Conservation (phyloP, 169 alveolate genomes). For the Cryptosporidium xiaoi region DNA sequence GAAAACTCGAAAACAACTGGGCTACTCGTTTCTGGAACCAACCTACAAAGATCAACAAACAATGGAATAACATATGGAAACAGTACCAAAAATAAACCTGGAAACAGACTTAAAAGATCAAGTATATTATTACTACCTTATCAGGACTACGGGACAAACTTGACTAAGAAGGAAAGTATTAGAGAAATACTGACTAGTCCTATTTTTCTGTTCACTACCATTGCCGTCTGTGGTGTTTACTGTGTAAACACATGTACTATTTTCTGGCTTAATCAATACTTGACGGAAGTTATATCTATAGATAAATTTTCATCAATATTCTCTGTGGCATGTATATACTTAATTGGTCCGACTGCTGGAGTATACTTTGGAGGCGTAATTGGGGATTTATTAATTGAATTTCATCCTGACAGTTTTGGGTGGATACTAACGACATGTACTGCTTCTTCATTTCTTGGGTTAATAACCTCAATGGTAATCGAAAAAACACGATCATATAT, state of each 20-base stretch:
- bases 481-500: conserved; percentile 18
- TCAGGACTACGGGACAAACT: neutral
- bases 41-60: conserved; percentile 34
- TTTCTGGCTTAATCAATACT: conserved; percentile 71
- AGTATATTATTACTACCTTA: conserved; percentile 56
- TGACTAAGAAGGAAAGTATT: conserved; percentile 15
- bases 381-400: conserved; percentile 51
- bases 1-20: conserved; percentile 65
- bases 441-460: conserved; percentile 32
- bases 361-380: conserved; percentile 62
- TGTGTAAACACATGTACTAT: conserved; percentile 44
- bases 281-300: conserved; percentile 23
- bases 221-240: conserved; percentile 65
- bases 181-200: conserved; percentile 55
- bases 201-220: conserved; percentile 44
- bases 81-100: neutral
- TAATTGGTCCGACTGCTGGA: conserved; percentile 64
- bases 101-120: conserved; percentile 40
- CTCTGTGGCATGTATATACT: conserved; percentile 62
- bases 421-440: conserved; percentile 39
- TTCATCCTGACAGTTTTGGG: conserved; percentile 51
- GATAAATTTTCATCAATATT: conserved; percentile 54
- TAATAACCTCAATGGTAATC: conserved; percentile 25
- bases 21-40: conserved; percentile 53
- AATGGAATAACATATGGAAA: conserved; percentile 3